Base-by-base conservation (phyloP, 2,329 filamentous ascomycete genomes). In the Penicillium vulpinum region DNA sequence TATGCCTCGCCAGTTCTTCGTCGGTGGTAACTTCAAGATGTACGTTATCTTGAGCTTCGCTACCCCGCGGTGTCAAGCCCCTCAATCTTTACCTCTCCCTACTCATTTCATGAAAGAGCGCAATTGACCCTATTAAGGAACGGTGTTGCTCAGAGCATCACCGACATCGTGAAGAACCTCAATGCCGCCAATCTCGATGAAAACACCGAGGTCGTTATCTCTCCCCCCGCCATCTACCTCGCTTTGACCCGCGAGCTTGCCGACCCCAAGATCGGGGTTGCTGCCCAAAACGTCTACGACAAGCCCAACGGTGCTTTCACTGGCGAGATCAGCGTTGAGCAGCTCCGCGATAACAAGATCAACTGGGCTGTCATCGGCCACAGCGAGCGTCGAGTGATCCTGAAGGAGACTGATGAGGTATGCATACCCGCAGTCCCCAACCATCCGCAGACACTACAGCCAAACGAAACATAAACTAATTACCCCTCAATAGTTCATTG, bases 21-120 rank as follows among this genome's bases (percentile, higher is more conserved):
- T 96, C 78, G 92, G 92, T 79, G 92, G 92, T 76, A 99, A 99
- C 88, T 97, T 97, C 84, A 97, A 99, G 86, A 97, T 97, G 92
- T 96, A 81, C 75, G 84, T 77, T 36, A 44, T 57, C 31, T 61
- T 59, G 41, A 41, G 35, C 53, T 50, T 36, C 52, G 63, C 59
- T 68, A 59, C 64, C 64, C 64, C 68, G 58, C 67, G 55, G 18
- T 44, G 28, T 66, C 62, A 49, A 51, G 51, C 59, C 68, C 68
- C 65, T 68, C 67, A 67, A 62, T 62, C 67, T 59, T 57, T 55
- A 36, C 36, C 54, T 44, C 39, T 38, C 26, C 33, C 53, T 51
- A 43, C 31, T 47, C 43, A 47, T 41, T 31, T 15, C 44, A 22
- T 26, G 15, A 49, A 46, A 57, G 56, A 56, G 41, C 40, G 26